These are phyloP conservation scores for Lachnum nothofagi DNA, from an alignment of 2,329 filamentous ascomycete genomes.

Conservation along the genomic window DNA sequence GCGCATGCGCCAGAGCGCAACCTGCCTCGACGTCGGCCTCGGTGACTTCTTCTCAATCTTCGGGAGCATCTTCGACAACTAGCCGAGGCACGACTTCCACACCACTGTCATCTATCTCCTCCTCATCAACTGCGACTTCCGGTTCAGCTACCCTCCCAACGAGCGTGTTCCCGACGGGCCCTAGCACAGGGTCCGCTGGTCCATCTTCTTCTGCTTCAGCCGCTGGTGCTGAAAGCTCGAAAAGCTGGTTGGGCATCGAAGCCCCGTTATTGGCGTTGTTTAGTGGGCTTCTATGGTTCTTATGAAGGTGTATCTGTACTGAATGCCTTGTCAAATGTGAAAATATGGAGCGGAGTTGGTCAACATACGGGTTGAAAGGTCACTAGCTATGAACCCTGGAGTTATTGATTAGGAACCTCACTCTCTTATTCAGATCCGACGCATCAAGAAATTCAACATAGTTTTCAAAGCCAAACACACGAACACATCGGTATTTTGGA, in stretches of 20 bases:
- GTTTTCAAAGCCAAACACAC: too few species aligned
- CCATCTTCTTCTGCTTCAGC: too few species aligned
- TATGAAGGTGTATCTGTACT: neutral
- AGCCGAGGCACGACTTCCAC: too few species aligned
- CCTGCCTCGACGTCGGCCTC: conserved; percentile 1
- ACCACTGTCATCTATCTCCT: too few species aligned
- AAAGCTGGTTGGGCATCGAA: neutral
- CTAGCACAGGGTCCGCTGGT: neutral
- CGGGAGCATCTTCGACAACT: neutral
- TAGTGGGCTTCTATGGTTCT: neutral
- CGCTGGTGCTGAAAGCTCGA: too few species aligned
- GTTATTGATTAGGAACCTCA: too few species aligned
- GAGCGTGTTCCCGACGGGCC: neutral
- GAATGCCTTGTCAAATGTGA: neutral
- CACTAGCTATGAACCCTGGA: neutral
- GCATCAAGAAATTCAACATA: too few species aligned
- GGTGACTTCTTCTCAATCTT: neutral
- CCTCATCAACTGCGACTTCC: too few species aligned
- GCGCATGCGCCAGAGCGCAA: conserved; percentile 5
- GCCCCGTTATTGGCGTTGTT: neutral
- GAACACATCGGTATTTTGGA: too few species aligned
- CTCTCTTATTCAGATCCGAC: too few species aligned
- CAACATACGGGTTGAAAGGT: neutral
- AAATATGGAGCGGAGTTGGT: neutral
- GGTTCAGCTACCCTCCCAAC: too few species aligned